Base-by-base conservation (phyloP, 176 grass and related monocot genomes). In the Phoenix roebelenii region DNA sequence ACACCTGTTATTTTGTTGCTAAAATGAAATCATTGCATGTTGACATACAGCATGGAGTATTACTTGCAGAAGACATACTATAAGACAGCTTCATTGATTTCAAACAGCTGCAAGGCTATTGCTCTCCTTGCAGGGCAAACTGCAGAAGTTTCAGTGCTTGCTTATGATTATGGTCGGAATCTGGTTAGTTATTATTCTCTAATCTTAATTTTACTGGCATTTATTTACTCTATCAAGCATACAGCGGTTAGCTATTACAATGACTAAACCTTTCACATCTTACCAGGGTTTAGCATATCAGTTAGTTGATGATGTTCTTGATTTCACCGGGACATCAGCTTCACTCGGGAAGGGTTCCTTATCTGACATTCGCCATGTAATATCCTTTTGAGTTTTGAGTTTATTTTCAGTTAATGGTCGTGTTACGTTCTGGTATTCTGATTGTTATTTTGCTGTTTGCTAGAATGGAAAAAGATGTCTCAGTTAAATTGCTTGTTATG, bases 21-120 rank as follows among this genome's bases (percentile, higher is more conserved):
- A 28, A 28, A 28, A 28, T 28, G 5, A 28, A 28, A 28, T 28
- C 26, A 28, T 4, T 28, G 3, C 26, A 28, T 28, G 26, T 4
- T 3, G 26, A 28, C 26, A 28, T 28, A 68, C 82, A 98, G 93
- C 78, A 98, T 98, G 93, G 93, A 98, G 25, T 89, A 98, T 70
- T 98, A 98, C 67, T 44, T 98, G 60, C 72, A 85, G 71, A 98
- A 98, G 79, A 89, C 93, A 65, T 98, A 98, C 76, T 92, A 84
- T 88, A 98, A 98, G 78, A 98, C 93, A 25, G 84, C 88, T 18
- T 98, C 93, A 28, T 74, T 98, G 76, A 88, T 98, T 72, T 98
- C 93, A 67, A 98, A 92, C 64, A 98, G 93, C 68, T 98, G 93
- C 76, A 92, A 92, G 65, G 68, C 88, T 55, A 71, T 92, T 79